A percentile compares a stretch with the other conserved stretches of the same genome.
phyloP scores from a whole-genome alignment of 495 filamentous ascomycete genomes.

The Penicillium verhagenii region DNA sequence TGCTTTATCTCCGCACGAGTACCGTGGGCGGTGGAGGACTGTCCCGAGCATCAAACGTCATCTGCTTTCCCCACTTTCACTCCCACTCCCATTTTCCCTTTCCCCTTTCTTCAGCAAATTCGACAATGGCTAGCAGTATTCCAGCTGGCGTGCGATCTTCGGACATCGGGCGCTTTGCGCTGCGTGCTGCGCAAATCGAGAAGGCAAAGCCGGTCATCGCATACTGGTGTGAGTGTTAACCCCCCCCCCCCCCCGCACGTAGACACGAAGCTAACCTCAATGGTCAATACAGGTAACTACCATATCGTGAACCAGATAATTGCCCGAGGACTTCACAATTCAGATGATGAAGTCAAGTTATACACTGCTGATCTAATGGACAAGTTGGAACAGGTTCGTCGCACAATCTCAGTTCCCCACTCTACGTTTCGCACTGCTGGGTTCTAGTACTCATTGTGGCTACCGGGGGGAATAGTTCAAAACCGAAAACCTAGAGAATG shows the following conservation, averaged over 20 bases:
- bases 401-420: background rate
- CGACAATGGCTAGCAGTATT: constrained; percentile 66
- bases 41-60: constrained; percentile 26
- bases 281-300: constrained; percentile 67
- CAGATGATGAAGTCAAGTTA: constrained; percentile 67
- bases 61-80: constrained; percentile 8
- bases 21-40: constrained; percentile 23
- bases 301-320: constrained; percentile 93
- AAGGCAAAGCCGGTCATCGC: constrained; percentile 78
- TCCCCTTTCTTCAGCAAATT: constrained; percentile 1
- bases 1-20: constrained; percentile 22
- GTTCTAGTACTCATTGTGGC: constrained; percentile 9
- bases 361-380: constrained; percentile 88
- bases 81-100: too few species aligned
- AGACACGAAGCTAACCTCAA: constrained; percentile 8
- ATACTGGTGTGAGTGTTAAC: constrained; percentile 80
- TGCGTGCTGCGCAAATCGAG: constrained; percentile 81
- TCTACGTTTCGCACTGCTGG: background rate
- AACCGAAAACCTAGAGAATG: constrained; percentile 56
- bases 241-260: constrained; percentile 18
- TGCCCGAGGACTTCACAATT: constrained; percentile 68
- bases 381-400: constrained; percentile 76
- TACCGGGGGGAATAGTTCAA: constrained; percentile 56
- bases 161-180: constrained; percentile 76
- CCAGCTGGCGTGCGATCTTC: constrained; percentile 73